Base-by-base conservation (phyloP, 2,329 filamentous ascomycete species). In the Beauveria scarabaeidicola region DNA sequence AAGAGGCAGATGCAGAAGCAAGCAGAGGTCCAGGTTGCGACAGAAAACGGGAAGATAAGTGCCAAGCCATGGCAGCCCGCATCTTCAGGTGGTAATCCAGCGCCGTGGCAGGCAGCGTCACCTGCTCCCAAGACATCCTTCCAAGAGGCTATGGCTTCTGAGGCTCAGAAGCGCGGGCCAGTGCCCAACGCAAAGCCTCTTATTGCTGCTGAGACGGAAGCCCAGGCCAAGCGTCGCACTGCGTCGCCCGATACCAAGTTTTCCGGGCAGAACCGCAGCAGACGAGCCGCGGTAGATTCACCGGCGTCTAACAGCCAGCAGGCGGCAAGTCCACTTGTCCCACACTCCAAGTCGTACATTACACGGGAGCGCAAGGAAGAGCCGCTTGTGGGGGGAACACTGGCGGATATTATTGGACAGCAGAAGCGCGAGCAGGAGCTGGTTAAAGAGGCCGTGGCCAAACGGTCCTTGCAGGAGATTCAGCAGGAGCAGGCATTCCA, bases 401-500 rank as follows among this genome's bases (percentile, higher is more conserved):
- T 99, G 75, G 84, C 86, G 17, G 91, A 96, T 65, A 99, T 99
- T 60, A 88, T 97, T 15, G 86, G 86, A 8, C 86, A 96, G 68
- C 91, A 99, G 73, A 85, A 88, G 70, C 84, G 84, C 9, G 92
- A 97, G 70, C 94, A 95, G 69, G 85, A 91, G 60, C 82, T 84
- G 19, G 86, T 95, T 62, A 87, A 85, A 57, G 92, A 96, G 69
- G 90, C 91, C 1, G 86, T 86, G 11, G 90, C 91, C 2, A 97
- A 96, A 74, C 83, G 93, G 59, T 94, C 90, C 63, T 76, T 99
- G 32, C 87, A 95, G 68, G 94, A 97, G 63, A 99, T 99, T 61
- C 94, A 99, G 71, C 86, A 94, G 64, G 94, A 99, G 73, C 94
- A 99, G 69, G 91, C 91, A 55, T 99, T 99, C 70, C 90, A 97